These are phyloP conservation scores for Aristolochia californica DNA, from an alignment of 164 flowering plant species.

Conservation along the genomic window DNA sequence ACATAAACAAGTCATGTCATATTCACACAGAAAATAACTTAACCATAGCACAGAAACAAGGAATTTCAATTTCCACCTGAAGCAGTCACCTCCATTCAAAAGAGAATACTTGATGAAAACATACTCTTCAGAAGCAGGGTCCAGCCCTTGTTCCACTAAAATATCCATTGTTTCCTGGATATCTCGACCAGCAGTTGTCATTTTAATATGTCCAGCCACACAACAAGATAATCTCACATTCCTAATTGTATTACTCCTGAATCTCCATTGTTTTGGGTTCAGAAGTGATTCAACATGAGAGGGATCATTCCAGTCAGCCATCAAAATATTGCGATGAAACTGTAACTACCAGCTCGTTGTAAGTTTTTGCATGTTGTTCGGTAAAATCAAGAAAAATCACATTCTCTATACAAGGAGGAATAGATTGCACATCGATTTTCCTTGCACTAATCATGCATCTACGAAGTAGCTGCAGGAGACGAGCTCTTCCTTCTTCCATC, in stretches of 20 bases:
- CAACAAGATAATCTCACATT: constrained; percentile 93
- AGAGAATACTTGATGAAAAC: constrained; percentile 48
- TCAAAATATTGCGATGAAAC: constrained; percentile 79
- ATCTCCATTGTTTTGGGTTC: constrained; percentile 96
- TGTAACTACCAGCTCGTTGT: constrained; percentile 90
- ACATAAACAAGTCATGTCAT: no score
- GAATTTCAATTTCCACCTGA: constrained; percentile 36
- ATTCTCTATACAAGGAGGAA: constrained; percentile 90
- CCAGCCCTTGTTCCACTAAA: constrained; percentile 61
- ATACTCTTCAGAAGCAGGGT: constrained; percentile 62
- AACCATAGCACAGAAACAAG: no score
- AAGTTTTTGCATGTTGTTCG: constrained; percentile 77
- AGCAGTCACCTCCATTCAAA: constrained; percentile 63
- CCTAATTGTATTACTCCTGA: constrained; percentile 58
- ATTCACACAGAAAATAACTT: no score
- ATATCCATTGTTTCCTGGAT: constrained; percentile 97
- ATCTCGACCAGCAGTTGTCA: constrained; percentile 74
- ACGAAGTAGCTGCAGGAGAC: constrained; percentile 55
- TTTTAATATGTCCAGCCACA: constrained; percentile 94
- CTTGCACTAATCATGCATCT: constrained; percentile 98
- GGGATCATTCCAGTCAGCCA: constrained; percentile 99
- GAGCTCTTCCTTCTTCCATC: constrained; percentile 82
- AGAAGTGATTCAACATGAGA: constrained; percentile 92
- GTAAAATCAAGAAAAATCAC: constrained; percentile 57
- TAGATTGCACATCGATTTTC: constrained; percentile 60